phyloP scores from a whole-genome alignment of 345 rosid species.

The Rubroshorea leprosula region DNA sequence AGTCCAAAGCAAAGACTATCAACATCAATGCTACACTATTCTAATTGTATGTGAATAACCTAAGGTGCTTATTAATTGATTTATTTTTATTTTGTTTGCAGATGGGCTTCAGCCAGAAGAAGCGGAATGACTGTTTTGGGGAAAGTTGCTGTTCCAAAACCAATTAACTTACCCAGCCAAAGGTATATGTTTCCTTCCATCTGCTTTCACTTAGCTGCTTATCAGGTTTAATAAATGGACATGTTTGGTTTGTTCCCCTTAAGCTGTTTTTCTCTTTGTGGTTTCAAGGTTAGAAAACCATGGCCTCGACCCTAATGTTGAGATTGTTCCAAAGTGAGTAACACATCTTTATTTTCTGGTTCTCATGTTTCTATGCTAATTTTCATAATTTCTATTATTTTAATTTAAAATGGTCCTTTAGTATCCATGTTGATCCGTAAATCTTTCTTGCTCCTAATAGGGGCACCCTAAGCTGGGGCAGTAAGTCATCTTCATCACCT shows the following conservation, averaged over 20 bases:
- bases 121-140: constrained; percentile 91
- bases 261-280: constrained; percentile 14
- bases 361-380: too few relatives aligned
- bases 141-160: constrained; percentile 94
- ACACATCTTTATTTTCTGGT: constrained; percentile 1
- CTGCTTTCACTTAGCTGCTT: neutral
- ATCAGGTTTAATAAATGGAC: neutral
- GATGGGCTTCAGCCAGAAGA: constrained; percentile 83
- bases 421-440: neutral
- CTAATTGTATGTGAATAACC: neutral
- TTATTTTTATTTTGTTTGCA: constrained; percentile 19
- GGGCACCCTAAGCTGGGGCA: constrained; percentile 96
- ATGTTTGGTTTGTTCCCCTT: neutral
- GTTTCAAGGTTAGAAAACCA: constrained; percentile 89
- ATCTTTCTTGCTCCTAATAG: constrained; percentile 28
- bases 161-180: constrained; percentile 96
- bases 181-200: constrained; percentile 38
- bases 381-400: neutral
- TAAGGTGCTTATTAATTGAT: neutral
- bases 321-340: constrained; percentile 98
- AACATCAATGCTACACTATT: neutral
- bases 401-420: neutral
- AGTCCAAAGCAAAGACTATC: neutral
- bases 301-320: constrained; percentile 93
- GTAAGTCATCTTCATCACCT: constrained; percentile 60